Base-by-base conservation (phyloP, 2,329 filamentous ascomycete genomes). In the Ceratocystis harringtonii region DNA sequence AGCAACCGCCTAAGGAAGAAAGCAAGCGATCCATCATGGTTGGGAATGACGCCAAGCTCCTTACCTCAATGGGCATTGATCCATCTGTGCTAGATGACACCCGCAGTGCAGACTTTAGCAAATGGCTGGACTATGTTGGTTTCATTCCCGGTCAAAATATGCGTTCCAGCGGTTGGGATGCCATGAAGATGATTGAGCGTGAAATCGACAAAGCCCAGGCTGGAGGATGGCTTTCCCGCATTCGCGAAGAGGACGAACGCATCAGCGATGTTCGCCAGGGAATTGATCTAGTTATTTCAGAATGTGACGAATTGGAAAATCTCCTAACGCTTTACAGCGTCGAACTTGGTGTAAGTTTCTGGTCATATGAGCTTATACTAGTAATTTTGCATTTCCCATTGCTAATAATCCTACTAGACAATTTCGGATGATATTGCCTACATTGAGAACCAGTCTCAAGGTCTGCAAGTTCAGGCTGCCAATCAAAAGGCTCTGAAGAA, bases 251-350 rank as follows among this genome's bases (percentile, higher is more conserved):
- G 71, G 92, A 97, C 72, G 91, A 94, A 68, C 84, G 92, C 66
- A 88, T 96, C 1, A 87, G 90, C 66, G 88, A 89, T 30, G 90
- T 99, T 70, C 91, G 92, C 71, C 83, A 79, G 66, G 85, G 95
- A 65, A 86, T 99, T 65, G 92, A 99, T 72, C 81, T 87, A 69
- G 89, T 91, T n/a, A 91, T 99, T 71, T 83, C 86, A 22, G 94
- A 99, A 76, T 97, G 94, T 71, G 95, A 99, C 71, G 92, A 97
- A 76, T 79, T 99, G 66, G 94, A 99, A 73, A 95, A 95, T 67
- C 80, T 99, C 48, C 78, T 99, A 63, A 99, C 94, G 0, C 77
- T 99, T 43, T 99, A 99, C 75, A 90, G 89, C 60, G 94, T 97
- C 30, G 94, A 99, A 74, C 80, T 99, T 68, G 90, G 90, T 71